Conservation (phyloP, 1,284 basidiomycete genomes). For the Taiwanofungus camphoratus region DNA sequence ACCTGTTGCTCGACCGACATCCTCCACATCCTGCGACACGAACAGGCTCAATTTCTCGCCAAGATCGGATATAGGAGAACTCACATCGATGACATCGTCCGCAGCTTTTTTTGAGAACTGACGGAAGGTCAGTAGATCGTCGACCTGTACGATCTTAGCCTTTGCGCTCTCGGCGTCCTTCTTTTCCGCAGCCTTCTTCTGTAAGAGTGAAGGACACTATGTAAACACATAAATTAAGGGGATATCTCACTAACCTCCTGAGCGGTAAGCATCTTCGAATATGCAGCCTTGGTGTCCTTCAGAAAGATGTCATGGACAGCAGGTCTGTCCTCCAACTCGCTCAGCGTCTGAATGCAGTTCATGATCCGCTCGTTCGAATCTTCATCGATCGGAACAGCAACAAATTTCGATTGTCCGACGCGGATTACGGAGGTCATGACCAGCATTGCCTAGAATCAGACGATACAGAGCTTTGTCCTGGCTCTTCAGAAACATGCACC, state of each 20-base stretch:
- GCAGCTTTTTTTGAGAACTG: constrained; percentile 91
- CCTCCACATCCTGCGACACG: constrained; percentile 69
- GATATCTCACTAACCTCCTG: constrained; percentile 63
- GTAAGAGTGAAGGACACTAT: constrained; percentile 15
- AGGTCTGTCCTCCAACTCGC: constrained; percentile 59
- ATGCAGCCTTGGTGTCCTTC: constrained; percentile 88
- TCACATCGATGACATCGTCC: constrained; percentile 77
- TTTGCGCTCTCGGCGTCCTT: constrained; percentile 78
- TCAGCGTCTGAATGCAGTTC: constrained; percentile 93
- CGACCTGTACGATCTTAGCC: constrained; percentile 78
- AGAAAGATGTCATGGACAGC: constrained; percentile 85
- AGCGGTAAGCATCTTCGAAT: constrained; percentile 89
- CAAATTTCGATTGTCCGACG: constrained; percentile 95
- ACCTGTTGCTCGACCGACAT: constrained; percentile 89
- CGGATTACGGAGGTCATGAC: constrained; percentile 98
- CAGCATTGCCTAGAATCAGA: constrained; percentile 84
- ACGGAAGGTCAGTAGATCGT: constrained; percentile 89
- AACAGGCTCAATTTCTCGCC: neutral
- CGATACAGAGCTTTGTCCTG: neutral
- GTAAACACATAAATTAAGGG: no score
- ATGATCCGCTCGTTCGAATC: constrained; percentile 96
- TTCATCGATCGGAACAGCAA: constrained; percentile 92
- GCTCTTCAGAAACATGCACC: neutral
- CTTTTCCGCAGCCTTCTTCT: constrained; percentile 85
- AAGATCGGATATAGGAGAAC: constrained; percentile 27